These are phyloP conservation scores for Jimgerdemannia lactiflua DNA, from an alignment of 192 early-diverging fungal species.

Conservation along the genomic window DNA sequence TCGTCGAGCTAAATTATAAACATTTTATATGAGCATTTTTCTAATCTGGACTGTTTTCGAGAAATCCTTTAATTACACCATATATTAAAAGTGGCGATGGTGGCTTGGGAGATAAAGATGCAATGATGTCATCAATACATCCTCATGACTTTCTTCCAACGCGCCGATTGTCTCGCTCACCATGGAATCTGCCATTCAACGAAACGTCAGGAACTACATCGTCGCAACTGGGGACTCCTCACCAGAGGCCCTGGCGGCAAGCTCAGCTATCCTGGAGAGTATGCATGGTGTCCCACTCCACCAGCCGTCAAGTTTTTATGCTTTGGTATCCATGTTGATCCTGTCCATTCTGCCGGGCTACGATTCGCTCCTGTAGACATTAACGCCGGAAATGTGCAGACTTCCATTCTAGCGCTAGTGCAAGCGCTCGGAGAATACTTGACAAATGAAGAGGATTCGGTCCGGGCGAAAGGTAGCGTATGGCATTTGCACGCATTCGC, in stretches of 20 bases:
- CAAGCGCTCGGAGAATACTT: conserved; percentile 73
- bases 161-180: background rate
- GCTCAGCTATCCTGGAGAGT: background rate
- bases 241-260: background rate
- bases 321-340: too few species aligned
- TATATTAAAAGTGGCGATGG: too few species aligned
- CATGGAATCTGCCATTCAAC: background rate
- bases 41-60: too few species aligned
- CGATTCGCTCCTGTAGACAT: conserved; percentile 10
- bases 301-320: too few species aligned
- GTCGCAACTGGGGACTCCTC: background rate
- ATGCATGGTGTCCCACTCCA: background rate
- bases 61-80: too few species aligned
- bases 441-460: conserved; percentile 79
- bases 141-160: too few species aligned
- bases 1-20: too few species aligned
- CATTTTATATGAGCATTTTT: too few species aligned
- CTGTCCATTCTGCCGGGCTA: background rate
- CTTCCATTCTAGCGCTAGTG: conserved; percentile 72
- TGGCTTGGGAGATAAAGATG: too few species aligned
- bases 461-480: conserved; percentile 73
- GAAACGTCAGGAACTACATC: background rate
- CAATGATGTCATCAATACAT: too few species aligned
- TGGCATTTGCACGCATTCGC: background rate
- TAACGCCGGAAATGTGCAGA: conserved; percentile 41